Percentiles rank a stretch among this genome's conserved stretches.
phyloP scores from a whole-genome alignment of 225 moss, liverwort and hornwort genomes.

The Straminergon stramineum region DNA sequence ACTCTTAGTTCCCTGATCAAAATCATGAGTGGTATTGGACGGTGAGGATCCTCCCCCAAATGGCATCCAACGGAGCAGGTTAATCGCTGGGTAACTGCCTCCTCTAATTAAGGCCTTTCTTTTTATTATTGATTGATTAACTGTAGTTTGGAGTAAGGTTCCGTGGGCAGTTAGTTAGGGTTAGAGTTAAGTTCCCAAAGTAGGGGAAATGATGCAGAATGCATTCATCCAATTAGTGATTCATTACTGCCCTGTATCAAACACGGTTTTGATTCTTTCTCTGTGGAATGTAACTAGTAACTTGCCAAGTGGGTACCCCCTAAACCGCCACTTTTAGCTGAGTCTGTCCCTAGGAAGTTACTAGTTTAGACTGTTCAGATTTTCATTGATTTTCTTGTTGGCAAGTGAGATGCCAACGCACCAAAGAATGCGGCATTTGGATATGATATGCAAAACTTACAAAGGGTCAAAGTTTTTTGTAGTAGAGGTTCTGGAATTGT shows the following conservation, averaged over 20 bases:
- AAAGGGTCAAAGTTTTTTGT: not conserved
- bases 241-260: not conserved
- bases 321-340: not conserved
- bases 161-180: not conserved
- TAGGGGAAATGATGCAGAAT: not conserved
- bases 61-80: not conserved
- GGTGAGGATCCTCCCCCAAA: not conserved
- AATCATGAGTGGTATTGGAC: not conserved
- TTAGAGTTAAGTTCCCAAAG: not conserved
- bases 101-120: not conserved
- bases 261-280: not conserved
- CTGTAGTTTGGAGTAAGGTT: not conserved
- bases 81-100: not conserved
- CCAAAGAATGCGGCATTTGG: rapidly evolving
- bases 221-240: not conserved
- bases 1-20: not conserved
- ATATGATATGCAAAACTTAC: not conserved
- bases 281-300: not conserved
- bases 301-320: too few species aligned
- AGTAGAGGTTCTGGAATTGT: rapidly evolving
- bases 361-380: not conserved
- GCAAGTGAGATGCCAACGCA: rapidly evolving
- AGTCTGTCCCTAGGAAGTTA: too few species aligned
- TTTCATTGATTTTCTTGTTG: not conserved
- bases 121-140: not conserved